Conservation (phyloP, 139 green algal species). For the Chlorella vulgaris region DNA sequence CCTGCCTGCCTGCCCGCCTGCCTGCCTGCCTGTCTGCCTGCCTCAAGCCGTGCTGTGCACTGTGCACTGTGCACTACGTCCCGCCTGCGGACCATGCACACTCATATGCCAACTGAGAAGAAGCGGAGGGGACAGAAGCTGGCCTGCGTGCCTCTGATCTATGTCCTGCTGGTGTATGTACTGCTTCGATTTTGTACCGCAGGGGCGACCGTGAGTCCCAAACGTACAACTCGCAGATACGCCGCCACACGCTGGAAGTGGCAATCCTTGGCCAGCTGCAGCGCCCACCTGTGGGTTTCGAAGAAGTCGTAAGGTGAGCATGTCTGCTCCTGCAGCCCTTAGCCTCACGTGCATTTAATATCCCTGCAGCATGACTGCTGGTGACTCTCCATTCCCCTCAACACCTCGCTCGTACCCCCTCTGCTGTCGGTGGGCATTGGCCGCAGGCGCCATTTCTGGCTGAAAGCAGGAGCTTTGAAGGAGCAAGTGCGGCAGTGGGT, state of each 20-base stretch:
- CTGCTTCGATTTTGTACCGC: not conserved
- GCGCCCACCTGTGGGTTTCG: constrained; percentile 2
- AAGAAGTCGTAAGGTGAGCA: constrained; percentile 17
- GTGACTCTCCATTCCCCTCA: not conserved
- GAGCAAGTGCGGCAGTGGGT: constrained; percentile 29
- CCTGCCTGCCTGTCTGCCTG: not conserved
- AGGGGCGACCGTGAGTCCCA: not conserved
- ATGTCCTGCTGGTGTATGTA: not conserved
- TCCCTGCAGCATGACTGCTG: not conserved
- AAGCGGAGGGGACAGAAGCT: too few species aligned
- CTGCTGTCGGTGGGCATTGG: too few species aligned
- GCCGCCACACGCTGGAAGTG: constrained; percentile 22
- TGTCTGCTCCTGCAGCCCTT: too few species aligned
- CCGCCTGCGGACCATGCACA: not conserved
- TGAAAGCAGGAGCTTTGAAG: constrained; percentile 26
- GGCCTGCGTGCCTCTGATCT: not conserved
- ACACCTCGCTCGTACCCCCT: not conserved
- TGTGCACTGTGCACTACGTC: not conserved
- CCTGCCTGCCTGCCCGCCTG: not conserved
- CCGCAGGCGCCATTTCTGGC: constrained; percentile 23
- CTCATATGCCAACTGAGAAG: not conserved
- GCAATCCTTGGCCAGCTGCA: constrained; percentile 14
- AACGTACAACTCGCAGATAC: constrained; percentile 8
- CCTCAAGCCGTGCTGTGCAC: not conserved
- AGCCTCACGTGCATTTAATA: too few species aligned